Base-by-base conservation (phyloP, 495 filamentous ascomycete genomes). In the Lophiostoma macrostomum region DNA sequence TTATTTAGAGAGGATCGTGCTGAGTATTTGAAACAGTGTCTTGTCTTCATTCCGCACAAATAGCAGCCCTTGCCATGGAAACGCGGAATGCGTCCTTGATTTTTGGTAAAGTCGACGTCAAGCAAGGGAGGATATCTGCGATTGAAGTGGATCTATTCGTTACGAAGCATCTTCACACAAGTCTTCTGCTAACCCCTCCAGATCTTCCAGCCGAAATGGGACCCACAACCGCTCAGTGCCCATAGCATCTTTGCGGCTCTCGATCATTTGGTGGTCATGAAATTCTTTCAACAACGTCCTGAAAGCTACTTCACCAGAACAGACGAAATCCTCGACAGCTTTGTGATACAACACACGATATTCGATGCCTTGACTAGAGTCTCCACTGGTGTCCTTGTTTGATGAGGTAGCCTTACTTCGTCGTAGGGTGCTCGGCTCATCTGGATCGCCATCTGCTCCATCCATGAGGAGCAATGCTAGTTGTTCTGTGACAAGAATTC, bases 231-330 rank as follows among this genome's bases (percentile, higher is more conserved):
- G 74, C 63, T 97, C 94, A 28, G 84, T 86, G 0, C 93, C 93
- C 47, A 86, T 73, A 1, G 77, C 78, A 73, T 97, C 91, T 71
- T 90, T 91, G 53, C 84, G 80, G 46, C 83, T 89, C 18, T 85
- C 86, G 52, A 98, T 82, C 85, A 97, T 97, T 62, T 95, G 88
- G 71, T 98, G 93, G 61, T 98, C 93, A 65, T 95, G 87, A 69
- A 98, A 89, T 79, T 98, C 93, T 72, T 96, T 97, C 63, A 98
- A 67, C 69, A 98, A 56, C 24, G 88, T 91, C 56, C 93, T 77
- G 70, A 97, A 98, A 61, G 84, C 88, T 81, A 96, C 90, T 76
- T 98, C 93, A 52, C 84, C 94, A 60, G 88, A 91, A 58, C 91
- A 96, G 32, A 97, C 90, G 68, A 98, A 96, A 66, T 96, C 90